Evolutionary conservation across 306 rosid genomes (phyloP).

Genomic region (barrel medic (Medicago truncatula)): DNA sequence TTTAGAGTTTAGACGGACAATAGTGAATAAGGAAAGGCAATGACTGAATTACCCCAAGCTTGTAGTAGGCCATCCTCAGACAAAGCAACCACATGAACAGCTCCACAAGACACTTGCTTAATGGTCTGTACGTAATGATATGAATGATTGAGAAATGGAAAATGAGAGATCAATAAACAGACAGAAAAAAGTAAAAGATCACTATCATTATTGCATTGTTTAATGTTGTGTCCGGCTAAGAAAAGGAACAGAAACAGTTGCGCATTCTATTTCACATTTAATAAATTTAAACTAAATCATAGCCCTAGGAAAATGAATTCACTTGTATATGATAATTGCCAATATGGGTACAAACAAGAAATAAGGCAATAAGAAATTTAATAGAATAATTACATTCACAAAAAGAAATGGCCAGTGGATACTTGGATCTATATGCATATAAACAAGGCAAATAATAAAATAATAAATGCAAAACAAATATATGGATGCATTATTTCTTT

Average conservation of each 20-base stretch:
- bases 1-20: conserved; percentile 6
- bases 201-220: background rate
- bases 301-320: conserved; percentile 20
- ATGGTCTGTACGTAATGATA: conserved; percentile 60
- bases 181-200: conserved; percentile 14
- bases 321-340: conserved; percentile 14
- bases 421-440: conserved; percentile 13
- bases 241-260: background rate
- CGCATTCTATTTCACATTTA: conserved; percentile 10
- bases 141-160: conserved; percentile 26
- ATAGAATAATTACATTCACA: background rate
- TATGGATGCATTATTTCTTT: conserved; percentile 16
- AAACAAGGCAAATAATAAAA: conserved; percentile 30
- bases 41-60: conserved; percentile 81
- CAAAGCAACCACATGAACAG: conserved; percentile 84
- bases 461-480: conserved; percentile 21
- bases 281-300: conserved; percentile 18
- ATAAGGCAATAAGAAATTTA: conserved; percentile 11
- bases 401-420: conserved; percentile 1
- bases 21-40: conserved; percentile 36
- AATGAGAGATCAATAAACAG: conserved; percentile 25
- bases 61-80: conserved; percentile 87
- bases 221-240: conserved; percentile 12
- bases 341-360: conserved; percentile 19
- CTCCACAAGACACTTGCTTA: conserved; percentile 93